Evolutionary conservation across 2,329 filamentous ascomycete genomes (phyloP), one percentile per base, ranked within the genome.

Genomic region (Cadophora malorum): DNA sequence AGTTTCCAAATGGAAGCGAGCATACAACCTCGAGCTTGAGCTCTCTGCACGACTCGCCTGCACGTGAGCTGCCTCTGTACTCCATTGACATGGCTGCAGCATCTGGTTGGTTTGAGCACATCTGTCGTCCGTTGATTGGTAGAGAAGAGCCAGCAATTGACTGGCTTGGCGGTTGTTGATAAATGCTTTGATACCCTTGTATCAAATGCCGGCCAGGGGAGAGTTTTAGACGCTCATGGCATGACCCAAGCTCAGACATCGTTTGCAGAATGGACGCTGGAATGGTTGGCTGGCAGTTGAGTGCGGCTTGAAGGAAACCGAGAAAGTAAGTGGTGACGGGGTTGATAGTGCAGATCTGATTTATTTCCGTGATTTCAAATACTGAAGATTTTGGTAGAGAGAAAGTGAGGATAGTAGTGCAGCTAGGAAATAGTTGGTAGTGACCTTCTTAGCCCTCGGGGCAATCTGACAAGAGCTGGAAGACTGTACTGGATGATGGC

Each of bases 111-210:
- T 59, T 41, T 41, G 35, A n/a, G 33, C n/a, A 16, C 35, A 45
- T 7, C 10, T 59, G 35, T 41, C 56, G 21, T 3, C 8, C 21
- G 21, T 45, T 41, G 56, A 41, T 59, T 59, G 56, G 56, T 19
- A 16, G 21, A 59, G 10, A 5, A 58, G 2, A 9, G 19, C 55
- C 52, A 55, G 35, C 10, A 23, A 23, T 62, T 50, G 38, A 33
- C 50, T 62, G 41, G 35, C 59, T 62, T 49, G 41, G 45, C 25
- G 41, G 59, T 31, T 62, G 41, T 62, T 49, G 45, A 62, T 62
- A 49, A 62, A 62, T 62, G 59, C 28, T 62, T 50, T 62, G 28
- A 50, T 14, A 62, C 59, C 59, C 59, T 62, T 62, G 59, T 62
- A 47, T 62, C 59, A 47, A 62, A 62, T 62, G 59, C 59, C 59